Base-by-base conservation (phyloP, 2,329 filamentous ascomycete genomes). In the Thelonectria blattea region DNA sequence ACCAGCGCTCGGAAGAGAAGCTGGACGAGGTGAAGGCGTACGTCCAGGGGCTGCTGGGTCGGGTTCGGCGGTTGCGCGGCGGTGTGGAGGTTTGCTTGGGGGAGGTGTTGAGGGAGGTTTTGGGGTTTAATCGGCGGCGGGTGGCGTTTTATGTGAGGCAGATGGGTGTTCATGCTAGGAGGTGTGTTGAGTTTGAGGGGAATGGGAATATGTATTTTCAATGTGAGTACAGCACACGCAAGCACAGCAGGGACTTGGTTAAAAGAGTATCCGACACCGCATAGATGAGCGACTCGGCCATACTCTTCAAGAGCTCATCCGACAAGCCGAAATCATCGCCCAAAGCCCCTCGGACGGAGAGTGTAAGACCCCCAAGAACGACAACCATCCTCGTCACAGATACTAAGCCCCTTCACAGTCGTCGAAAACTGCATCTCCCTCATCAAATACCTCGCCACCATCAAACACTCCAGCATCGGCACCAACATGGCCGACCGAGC, bases 1-100 rank as follows among this genome's bases (percentile, higher is more conserved):
- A 73, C 47, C 45, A 69, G 24, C 57, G 57, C 8, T 50, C 56
- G 5, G 20, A 15, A 3, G 12, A 32, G 27, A 51, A 64, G 27
- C 30, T 68, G 24, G 45, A 56, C 20, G 18, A 32, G 2, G 62
- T 55, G 9, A 49, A 45, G 14, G 20, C 18, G 12, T 57, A 62
- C 24, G 5, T 65, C 12, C 39, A 57, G 15, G 12, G 27, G 4
- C 32, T 65, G 10, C 22, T 63, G 11, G n/a, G 18, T 0, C 56
- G 46, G 18, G 50, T 51, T 9, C 32, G 45, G 1, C 12, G 32
- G 3, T 15, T 32, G 1, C 8, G 11, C 15, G 22, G 27, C 27
- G 8, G 27, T 7, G 27, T 30, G 4, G 27, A 30, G 27, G 27
- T 7, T 6, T 7, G 27, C 9, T 10, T 30, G 27, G 8, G 27